These are phyloP conservation scores for Astrothelium macrocarpum DNA, from an alignment of 495 filamentous ascomycete genomes.

Conservation along the genomic window DNA sequence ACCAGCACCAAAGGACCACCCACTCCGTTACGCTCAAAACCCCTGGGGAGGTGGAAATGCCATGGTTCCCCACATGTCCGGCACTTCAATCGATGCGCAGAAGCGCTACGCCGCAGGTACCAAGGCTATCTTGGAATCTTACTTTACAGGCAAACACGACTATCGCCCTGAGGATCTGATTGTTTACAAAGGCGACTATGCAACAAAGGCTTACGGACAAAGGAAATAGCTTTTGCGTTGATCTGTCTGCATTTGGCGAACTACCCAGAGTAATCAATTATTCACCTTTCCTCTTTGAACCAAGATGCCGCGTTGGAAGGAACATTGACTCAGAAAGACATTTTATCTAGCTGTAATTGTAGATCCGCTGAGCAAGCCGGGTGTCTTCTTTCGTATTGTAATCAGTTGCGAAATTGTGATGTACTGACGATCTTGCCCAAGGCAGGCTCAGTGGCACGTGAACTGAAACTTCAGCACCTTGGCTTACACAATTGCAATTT, in stretches of 20 bases:
- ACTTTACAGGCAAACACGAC: slow-evolving; percentile 76
- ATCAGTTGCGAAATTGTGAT: background rate
- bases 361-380: background rate
- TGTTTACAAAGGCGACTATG: slow-evolving; percentile 84
- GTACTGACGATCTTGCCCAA: background rate
- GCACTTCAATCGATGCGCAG: slow-evolving; percentile 94
- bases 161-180: slow-evolving; percentile 90
- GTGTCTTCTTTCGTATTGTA: background rate
- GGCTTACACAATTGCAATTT: background rate
- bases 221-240: slow-evolving; percentile 29
- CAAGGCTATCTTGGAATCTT: slow-evolving; percentile 83
- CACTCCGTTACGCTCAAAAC: slow-evolving; percentile 75
- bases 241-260: background rate
- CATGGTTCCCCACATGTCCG: slow-evolving; percentile 97
- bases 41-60: slow-evolving; percentile 95
- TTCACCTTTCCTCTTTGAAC: no score
- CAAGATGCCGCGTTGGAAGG: background rate
- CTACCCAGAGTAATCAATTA: no score
- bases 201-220: slow-evolving; percentile 90
- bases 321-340: background rate
- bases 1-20: slow-evolving; percentile 90
- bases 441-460: background rate
- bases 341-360: background rate
- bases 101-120: slow-evolving; percentile 83
- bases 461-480: background rate